A percentile compares a stretch with the other conserved stretches of the same genome.
Evolutionary conservation across 176 grass and related monocot species (phyloP).

Genomic region (Pontederia crassipes): DNA sequence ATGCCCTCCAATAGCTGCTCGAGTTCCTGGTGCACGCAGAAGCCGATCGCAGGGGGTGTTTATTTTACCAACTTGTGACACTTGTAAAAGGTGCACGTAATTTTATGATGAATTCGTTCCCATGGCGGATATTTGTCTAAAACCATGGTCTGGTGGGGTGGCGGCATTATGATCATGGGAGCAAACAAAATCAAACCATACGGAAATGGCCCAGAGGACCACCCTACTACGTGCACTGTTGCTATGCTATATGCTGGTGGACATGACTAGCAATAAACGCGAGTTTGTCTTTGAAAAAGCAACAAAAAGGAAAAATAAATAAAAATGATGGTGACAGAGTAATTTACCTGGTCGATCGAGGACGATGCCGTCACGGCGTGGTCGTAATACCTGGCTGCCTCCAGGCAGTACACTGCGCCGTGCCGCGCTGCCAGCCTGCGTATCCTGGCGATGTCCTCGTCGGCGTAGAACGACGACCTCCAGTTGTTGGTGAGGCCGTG

Average conservation of each 20-base stretch:
- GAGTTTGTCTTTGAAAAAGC: not conserved
- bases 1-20: not conserved
- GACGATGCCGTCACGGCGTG: not conserved
- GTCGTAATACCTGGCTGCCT: constrained; percentile 6
- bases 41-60: not conserved
- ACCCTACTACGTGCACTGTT: too few relatives aligned
- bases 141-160: too few relatives aligned
- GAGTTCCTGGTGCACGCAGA: not conserved
- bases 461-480: constrained; percentile 13
- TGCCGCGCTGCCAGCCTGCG: not conserved
- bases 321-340: not conserved
- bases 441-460: not conserved
- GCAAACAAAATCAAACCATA: too few relatives aligned
- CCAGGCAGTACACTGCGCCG: constrained; percentile 9
- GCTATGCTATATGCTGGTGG: not conserved
- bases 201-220: not conserved
- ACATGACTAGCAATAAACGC: not conserved
- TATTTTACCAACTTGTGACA: not conserved
- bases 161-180: not conserved
- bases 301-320: not conserved
- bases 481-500: not conserved
- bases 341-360: constrained; percentile 6
- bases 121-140: too few relatives aligned
- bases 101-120: too few relatives aligned
- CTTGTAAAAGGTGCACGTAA: not conserved